Evolutionary conservation across 768 basidiomycete species (phyloP).

Genomic region (Termitomyces sp.): DNA sequence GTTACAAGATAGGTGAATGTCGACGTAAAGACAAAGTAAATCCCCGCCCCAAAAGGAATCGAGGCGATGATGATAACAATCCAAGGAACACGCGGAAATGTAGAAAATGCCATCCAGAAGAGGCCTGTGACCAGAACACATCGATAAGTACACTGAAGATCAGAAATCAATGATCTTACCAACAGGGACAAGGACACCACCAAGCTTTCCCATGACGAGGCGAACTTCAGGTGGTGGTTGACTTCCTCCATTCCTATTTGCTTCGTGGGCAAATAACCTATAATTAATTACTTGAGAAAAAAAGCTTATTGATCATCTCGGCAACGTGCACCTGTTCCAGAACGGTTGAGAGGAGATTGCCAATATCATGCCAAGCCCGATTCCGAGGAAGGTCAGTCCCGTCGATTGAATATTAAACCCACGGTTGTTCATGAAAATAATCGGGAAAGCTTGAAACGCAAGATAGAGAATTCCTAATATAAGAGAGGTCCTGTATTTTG

Average conservation of each 20-base stretch:
- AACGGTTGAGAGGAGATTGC: conserved; percentile 47
- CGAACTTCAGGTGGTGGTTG: conserved; percentile 59
- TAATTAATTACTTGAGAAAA: conserved; percentile 5
- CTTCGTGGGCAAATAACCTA: conserved; percentile 3
- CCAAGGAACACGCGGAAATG: conserved; percentile 47
- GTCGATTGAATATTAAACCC: conserved; percentile 44
- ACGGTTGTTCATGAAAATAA: conserved; percentile 43
- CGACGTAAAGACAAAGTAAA: conserved; percentile 65
- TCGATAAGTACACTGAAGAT: conserved; percentile 45
- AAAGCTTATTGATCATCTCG: conserved; percentile 10
- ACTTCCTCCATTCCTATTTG: conserved; percentile 29
- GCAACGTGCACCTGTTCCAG: conserved; percentile 45
- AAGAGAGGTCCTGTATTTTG: conserved; percentile 46
- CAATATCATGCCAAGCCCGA: conserved; percentile 50
- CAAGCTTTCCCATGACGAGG: conserved; percentile 61
- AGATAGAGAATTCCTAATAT: conserved; percentile 59
- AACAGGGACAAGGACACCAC: conserved; percentile 60
- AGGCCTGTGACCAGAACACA: conserved; percentile 31
- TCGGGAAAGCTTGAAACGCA: conserved; percentile 56
- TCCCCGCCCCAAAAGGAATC: conserved; percentile 57
- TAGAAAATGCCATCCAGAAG: conserved; percentile 59
- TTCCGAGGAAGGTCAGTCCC: conserved; percentile 56
- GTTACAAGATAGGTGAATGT: conserved; percentile 71
- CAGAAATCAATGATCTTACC: conserved; percentile 32
- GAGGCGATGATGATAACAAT: conserved; percentile 62